Conservation (phyloP, 2,329 filamentous ascomycete genomes). For the Parafenestella ontariensis region DNA sequence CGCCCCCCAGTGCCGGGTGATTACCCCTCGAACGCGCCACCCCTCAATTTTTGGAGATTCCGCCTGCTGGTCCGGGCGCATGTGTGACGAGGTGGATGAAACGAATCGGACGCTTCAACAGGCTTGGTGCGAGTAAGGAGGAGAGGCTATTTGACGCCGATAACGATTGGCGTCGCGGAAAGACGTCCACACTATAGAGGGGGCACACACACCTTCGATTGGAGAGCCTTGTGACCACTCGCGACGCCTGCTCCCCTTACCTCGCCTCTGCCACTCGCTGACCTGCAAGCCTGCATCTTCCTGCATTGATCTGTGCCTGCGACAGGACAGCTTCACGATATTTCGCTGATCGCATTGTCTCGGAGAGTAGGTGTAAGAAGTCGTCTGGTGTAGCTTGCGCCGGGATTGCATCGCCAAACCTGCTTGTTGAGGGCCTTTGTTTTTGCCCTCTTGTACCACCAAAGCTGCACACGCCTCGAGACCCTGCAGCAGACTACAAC, state of each 20-base stretch:
- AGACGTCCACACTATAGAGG: constrained; percentile 6
- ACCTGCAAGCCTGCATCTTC: constrained; percentile 22
- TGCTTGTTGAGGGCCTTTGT: constrained; percentile 13
- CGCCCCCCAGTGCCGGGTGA: constrained; percentile 10
- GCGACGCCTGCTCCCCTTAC: constrained; percentile 20
- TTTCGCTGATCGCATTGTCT: constrained; percentile 6
- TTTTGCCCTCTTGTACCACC: constrained; percentile 24
- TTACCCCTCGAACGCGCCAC: constrained; percentile 22
- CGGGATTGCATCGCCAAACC: constrained; percentile 20
- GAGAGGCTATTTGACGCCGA: constrained; percentile 26
- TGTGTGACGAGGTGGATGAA: constrained; percentile 39
- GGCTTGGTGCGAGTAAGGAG: constrained; percentile 32
- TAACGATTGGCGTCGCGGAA: constrained; percentile 29
- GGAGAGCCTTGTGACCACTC: constrained; percentile 32
- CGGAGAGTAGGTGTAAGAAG: constrained; percentile 4
- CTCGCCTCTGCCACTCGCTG: constrained; percentile 21
- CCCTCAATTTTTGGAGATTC: constrained; percentile 30
- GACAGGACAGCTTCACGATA: constrained; percentile 8
- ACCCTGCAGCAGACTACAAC: constrained; percentile 29
- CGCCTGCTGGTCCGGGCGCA: constrained; percentile 35
- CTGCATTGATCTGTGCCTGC: constrained; percentile 21
- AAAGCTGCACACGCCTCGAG: constrained; percentile 19
- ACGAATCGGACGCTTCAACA: constrained; percentile 28
- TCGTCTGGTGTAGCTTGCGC: constrained; percentile 13
- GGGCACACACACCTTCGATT: neutral